These are phyloP conservation scores for Boletus edulis DNA, from an alignment of 768 basidiomycete species.

Conservation along the genomic window DNA sequence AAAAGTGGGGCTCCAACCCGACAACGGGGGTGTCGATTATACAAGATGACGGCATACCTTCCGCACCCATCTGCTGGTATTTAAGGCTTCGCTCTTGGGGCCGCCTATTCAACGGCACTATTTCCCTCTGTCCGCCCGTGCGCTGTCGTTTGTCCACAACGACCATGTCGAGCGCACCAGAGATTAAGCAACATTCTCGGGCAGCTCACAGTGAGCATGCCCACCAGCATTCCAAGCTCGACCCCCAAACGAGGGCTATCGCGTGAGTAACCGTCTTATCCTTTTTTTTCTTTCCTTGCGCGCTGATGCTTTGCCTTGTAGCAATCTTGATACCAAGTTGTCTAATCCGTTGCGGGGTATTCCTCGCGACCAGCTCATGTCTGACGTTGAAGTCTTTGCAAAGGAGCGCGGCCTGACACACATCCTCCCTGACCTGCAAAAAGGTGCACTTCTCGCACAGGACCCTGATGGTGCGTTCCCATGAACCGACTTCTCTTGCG, in stretches of 20 bases:
- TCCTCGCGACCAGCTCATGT: constrained; percentile 55
- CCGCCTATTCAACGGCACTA: neutral
- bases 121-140: neutral
- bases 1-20: constrained; percentile 8
- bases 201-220: neutral
- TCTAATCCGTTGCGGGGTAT: constrained; percentile 61
- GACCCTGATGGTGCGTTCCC: constrained; percentile 47
- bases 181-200: constrained; percentile 17
- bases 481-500: constrained; percentile 33
- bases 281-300: neutral
- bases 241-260: constrained; percentile 13
- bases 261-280: constrained; percentile 11
- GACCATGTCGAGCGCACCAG: constrained; percentile 18
- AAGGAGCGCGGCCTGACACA: constrained; percentile 40
- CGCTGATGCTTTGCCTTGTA: constrained; percentile 4
- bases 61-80: constrained; percentile 10
- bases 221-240: constrained; percentile 13
- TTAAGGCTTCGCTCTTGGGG: constrained; percentile 9
- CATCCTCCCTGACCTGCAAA: constrained; percentile 48
- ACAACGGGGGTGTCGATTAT: neutral
- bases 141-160: neutral
- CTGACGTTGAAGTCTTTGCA: constrained; percentile 61
- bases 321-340: constrained; percentile 42
- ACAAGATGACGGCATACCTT: constrained; percentile 14
- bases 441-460: constrained; percentile 75